Evolutionary conservation across 192 early-diverging fungal species (phyloP).

Genomic region (Coemansia sp.): DNA sequence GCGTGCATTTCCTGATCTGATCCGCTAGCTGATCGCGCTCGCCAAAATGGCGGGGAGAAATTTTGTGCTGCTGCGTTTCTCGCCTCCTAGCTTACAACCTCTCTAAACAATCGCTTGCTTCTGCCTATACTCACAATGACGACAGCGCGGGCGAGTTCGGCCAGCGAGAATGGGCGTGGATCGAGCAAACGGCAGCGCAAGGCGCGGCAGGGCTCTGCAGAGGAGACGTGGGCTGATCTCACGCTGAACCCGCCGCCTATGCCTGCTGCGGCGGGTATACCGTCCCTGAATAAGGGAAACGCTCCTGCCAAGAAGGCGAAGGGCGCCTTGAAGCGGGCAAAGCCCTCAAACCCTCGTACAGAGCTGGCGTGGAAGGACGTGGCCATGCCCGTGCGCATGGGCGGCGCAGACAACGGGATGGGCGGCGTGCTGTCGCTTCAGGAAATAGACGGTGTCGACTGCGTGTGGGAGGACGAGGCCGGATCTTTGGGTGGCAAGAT

Average conservation of each 20-base stretch:
- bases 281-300: not conserved
- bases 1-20: too few species aligned
- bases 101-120: too few species aligned
- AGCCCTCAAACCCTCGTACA: too few species aligned
- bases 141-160: too few species aligned
- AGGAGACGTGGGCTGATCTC: slow-evolving; percentile 22
- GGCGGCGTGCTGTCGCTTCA: slow-evolving; percentile 84
- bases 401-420: slow-evolving; percentile 57
- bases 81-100: too few species aligned
- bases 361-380: slow-evolving; percentile 61
- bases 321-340: too few species aligned
- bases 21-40: too few species aligned
- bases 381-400: slow-evolving; percentile 35
- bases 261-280: slow-evolving; percentile 10
- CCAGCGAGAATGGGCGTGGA: too few species aligned
- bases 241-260: slow-evolving; percentile 45
- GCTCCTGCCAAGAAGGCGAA: too few species aligned
- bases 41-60: too few species aligned
- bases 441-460: slow-evolving; percentile 79
- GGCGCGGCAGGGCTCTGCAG: not conserved
- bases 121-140: too few species aligned
- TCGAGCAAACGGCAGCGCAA: slow-evolving; percentile 10
- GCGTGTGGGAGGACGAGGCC: slow-evolving; percentile 63
- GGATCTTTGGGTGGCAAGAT: slow-evolving; percentile 55
- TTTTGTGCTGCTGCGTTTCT: too few species aligned